A percentile compares a stretch with the other conserved stretches of the same genome.
phyloP scores from a whole-genome alignment of 2,329 filamentous ascomycete species.

The Periglandula ipomoeae region DNA sequence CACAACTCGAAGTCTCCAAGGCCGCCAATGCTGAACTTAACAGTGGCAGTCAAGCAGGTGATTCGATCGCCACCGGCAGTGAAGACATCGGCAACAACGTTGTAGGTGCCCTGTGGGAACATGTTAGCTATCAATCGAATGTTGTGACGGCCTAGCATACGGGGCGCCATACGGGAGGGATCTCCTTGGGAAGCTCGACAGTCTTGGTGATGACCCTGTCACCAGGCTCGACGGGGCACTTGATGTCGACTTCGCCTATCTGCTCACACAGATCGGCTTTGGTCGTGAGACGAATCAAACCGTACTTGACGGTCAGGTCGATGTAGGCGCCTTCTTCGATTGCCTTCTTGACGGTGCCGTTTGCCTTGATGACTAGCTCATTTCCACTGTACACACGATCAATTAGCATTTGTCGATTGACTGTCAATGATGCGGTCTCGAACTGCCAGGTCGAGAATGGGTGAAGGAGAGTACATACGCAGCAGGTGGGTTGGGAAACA shows the following conservation, averaged over 20 bases:
- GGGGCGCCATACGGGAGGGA: constrained; percentile 65
- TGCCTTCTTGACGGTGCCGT: constrained; percentile 61
- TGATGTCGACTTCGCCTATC: constrained; percentile 75
- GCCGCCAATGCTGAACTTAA: constrained; percentile 43
- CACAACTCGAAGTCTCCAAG: constrained; percentile 33
- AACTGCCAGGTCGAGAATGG: no score
- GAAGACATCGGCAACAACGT: constrained; percentile 77
- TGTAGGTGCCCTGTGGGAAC: constrained; percentile 67
- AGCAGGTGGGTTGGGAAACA: constrained; percentile 76
- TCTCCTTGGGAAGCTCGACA: constrained; percentile 75
- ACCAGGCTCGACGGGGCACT: constrained; percentile 82
- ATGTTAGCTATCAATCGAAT: not conserved
- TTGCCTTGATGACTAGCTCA: constrained; percentile 68
- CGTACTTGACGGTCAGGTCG: constrained; percentile 82
- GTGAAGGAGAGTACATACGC: constrained; percentile 44
- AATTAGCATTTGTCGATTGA: constrained; percentile 13
- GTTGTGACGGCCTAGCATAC: not conserved
- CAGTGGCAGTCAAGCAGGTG: constrained; percentile 74
- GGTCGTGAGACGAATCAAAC: constrained; percentile 81
- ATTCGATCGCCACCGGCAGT: constrained; percentile 64
- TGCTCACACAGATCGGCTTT: constrained; percentile 82
- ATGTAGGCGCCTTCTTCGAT: constrained; percentile 76
- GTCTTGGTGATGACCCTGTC: constrained; percentile 65
- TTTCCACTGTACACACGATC: constrained; percentile 51
- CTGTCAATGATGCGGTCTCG: no score